Conservation (phyloP, 2,329 filamentous ascomycete genomes). For the Ilyonectria destructans region DNA sequence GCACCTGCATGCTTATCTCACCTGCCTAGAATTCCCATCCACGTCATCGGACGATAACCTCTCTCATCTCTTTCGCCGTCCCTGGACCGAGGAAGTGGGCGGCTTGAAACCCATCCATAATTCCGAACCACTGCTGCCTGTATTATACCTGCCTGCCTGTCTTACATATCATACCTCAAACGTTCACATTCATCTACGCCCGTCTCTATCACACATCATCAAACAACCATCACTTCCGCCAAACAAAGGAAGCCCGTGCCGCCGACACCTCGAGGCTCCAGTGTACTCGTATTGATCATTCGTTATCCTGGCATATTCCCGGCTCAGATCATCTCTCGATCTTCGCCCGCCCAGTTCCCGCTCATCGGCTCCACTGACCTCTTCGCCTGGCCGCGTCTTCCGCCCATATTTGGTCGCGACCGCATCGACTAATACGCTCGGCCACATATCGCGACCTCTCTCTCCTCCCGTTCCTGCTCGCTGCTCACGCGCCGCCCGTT, state of each 20-base stretch:
- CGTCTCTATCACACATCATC: not conserved
- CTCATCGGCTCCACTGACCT: conserved; percentile 14
- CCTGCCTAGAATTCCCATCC: not conserved
- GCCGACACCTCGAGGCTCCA: conserved; percentile 7
- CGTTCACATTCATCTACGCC: not conserved
- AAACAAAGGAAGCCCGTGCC: not conserved
- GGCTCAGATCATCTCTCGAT: conserved; percentile 15
- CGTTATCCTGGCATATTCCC: conserved; percentile 5
- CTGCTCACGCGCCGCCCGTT: conserved; percentile 38
- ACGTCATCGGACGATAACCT: not conserved
- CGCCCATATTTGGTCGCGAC: conserved; percentile 28
- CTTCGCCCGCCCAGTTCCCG: not conserved
- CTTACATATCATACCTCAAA: conserved; percentile 1
- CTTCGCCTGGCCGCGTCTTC: conserved; percentile 27
- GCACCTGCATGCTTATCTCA: not conserved
- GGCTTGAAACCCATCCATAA: conserved; percentile 11
- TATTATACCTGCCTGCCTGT: not conserved
- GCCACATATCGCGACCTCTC: conserved; percentile 44
- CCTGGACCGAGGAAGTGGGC: not conserved
- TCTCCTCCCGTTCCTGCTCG: conserved; percentile 4
- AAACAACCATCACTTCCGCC: not conserved
- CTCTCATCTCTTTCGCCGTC: not conserved
- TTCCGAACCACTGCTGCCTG: conserved; percentile 3
- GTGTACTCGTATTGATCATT: conserved; percentile 8
- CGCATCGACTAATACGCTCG: conserved; percentile 38